Conservation (phyloP, 257 asterid genomes). For the Jaltomata sinuosa region DNA sequence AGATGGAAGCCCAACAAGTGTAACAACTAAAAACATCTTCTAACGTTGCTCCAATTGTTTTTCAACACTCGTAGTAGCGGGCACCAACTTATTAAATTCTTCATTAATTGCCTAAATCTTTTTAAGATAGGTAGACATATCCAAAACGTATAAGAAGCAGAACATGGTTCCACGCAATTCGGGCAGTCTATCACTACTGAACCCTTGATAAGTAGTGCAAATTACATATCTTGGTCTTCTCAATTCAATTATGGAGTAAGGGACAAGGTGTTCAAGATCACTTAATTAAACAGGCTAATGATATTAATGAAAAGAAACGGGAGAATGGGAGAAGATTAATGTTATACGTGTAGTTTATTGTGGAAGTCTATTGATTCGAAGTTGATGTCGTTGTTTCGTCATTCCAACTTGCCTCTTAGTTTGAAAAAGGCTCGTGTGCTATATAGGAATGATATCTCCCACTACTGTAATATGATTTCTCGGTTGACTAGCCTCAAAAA, state of each 20-base stretch:
- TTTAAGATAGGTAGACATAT: background rate
- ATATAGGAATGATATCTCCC: background rate
- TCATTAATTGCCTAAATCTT: too few relatives aligned
- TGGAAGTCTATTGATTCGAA: background rate
- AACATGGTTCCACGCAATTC: background rate
- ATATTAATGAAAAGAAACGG: too few relatives aligned
- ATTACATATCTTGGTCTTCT: background rate
- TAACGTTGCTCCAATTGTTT: too few relatives aligned
- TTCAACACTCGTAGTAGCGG: background rate
- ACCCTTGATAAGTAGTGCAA: background rate
- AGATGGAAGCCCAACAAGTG: too few relatives aligned
- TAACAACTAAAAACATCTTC: too few relatives aligned
- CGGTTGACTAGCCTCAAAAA: background rate
- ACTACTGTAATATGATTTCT: background rate
- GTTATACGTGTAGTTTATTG: background rate
- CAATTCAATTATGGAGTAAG: background rate
- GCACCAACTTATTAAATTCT: too few relatives aligned
- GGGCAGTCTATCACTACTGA: background rate
- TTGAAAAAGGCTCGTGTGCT: background rate
- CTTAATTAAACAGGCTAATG: too few relatives aligned
- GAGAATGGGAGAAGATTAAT: background rate
- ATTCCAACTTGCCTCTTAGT: background rate
- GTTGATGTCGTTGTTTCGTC: background rate
- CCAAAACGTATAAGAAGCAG: too few relatives aligned
- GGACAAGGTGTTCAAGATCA: too few relatives aligned